phyloP scores from a whole-genome alignment of 2,329 filamentous ascomycete genomes.

The Hypoxylon rubiginosum region DNA sequence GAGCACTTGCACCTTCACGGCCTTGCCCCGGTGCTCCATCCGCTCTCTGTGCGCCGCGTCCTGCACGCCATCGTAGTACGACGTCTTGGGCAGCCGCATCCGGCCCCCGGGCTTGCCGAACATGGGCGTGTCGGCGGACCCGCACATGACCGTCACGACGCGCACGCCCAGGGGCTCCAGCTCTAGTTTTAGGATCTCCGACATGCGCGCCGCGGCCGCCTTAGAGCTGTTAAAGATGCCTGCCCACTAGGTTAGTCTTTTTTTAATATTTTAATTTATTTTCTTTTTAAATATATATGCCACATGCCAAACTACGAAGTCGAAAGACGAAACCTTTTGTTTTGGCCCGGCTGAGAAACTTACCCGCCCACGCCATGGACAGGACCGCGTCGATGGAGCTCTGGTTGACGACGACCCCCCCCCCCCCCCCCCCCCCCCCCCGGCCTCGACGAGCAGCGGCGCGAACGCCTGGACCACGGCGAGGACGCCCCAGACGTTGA shows the following conservation, averaged over 20 bases:
- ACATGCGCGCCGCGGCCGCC: conserved; percentile 60
- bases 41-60: not conserved
- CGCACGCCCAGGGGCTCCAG: conserved; percentile 60
- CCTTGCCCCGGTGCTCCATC: not conserved
- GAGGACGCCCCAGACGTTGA: conserved; percentile 54
- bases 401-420: conserved; percentile 57
- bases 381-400: conserved; percentile 50
- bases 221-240: conserved; percentile 55
- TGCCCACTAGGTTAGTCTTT: conserved; percentile 31
- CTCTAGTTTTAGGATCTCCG: conserved; percentile 60
- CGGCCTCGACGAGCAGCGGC: conserved; percentile 45
- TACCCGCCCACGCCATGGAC: conserved; percentile 41
- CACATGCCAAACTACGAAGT: too few relatives aligned
- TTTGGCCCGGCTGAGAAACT: too few relatives aligned
- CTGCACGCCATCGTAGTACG: not conserved
- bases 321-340: too few relatives aligned
- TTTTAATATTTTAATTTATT: too few relatives aligned
- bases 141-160: too few relatives aligned
- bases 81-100: not conserved
- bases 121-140: not conserved
- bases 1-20: not conserved
- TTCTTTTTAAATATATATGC: too few relatives aligned
- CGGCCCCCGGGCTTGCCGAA: not conserved
- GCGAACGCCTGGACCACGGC: conserved; percentile 54
- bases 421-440: too few relatives aligned